phyloP scores from a whole-genome alignment of 805 yeast genomes.

The Yarrowia sp. region DNA sequence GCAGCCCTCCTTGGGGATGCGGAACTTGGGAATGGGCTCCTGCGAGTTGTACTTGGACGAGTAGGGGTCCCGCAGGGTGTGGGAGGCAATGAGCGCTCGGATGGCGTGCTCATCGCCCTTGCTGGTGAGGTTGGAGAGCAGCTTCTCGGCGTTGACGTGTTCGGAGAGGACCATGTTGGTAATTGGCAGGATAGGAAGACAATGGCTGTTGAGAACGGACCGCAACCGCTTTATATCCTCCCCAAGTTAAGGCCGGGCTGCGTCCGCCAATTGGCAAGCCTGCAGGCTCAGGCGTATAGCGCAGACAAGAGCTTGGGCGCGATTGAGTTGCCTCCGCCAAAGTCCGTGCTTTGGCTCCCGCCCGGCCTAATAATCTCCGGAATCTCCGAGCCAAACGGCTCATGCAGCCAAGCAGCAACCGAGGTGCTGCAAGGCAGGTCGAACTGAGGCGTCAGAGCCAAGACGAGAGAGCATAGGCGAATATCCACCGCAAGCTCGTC shows the following conservation, averaged over 20 bases:
- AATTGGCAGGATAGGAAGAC: neutral
- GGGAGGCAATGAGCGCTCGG: constrained; percentile 10
- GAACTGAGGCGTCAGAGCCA: no score
- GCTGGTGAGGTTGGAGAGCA: constrained; percentile 32
- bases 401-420: neutral
- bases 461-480: no score
- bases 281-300: neutral
- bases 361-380: neutral
- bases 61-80: constrained; percentile 22
- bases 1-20: constrained; percentile 58
- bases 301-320: neutral
- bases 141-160: constrained; percentile 31
- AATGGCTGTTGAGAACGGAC: no score
- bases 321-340: neutral
- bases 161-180: constrained; percentile 24
- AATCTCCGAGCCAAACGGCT: constrained; percentile 5
- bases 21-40: constrained; percentile 50
- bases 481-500: no score
- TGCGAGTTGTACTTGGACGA: constrained; percentile 25
- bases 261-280: no score
- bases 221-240: neutral
- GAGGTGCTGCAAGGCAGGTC: no score
- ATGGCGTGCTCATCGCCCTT: constrained; percentile 9
- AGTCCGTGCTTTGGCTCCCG: neutral
- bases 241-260: no score